Evolutionary conservation across 352 stramenopile genomes (phyloP), one percentile per base, ranked within the genome.

Genomic region (Thalassiosira mediterranea): DNA sequence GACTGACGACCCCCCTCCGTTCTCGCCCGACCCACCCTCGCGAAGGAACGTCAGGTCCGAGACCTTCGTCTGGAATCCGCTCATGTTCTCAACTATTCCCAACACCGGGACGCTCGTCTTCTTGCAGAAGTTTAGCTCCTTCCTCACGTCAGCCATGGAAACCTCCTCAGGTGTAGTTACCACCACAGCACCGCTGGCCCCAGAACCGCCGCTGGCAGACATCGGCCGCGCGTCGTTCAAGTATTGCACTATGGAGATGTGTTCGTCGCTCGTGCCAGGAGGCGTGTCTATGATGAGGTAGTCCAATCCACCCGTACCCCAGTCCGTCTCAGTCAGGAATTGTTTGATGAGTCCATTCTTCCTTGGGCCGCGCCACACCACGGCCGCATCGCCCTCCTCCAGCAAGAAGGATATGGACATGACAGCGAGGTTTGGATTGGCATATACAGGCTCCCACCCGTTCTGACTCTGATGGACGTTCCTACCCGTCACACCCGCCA

Each of bases 341-440:
- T 99, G 97, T 89, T 99, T 98, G 88, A 99, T 99, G 37, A 99
- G 94, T 37, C 95, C 97, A 88, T 98, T 99, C 88, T 99, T 99
- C 84, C 98, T 95, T 8, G 97, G 97, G 17, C 97, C 97, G 61
- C 97, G 90, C 97, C 97, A 99, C 64, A 99, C 99, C 54, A 99
- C 98, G 25, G 97, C 97, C 63, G 98, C 96, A 83, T 99, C 97
- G 0, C 91, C 89, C 68, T 98, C 95, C 31, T 96, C 95, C 15
- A 99, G 87, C 87, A 99, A 97, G 82, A 99, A 99, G 11, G 96
- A 97, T 78, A 99, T 99, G 29, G 94, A 98, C 96, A 99, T 99
- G 67, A 99, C 97, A 29, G 95, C 96, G 10, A 99, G 77, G 78
- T 99, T 98, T 38, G 97, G 93, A 69, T 72, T 83, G 40, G 98